These are phyloP conservation scores for Pedinophyceae sp. DNA, from an alignment of 139 green algal genomes.

Conservation along the genomic window DNA sequence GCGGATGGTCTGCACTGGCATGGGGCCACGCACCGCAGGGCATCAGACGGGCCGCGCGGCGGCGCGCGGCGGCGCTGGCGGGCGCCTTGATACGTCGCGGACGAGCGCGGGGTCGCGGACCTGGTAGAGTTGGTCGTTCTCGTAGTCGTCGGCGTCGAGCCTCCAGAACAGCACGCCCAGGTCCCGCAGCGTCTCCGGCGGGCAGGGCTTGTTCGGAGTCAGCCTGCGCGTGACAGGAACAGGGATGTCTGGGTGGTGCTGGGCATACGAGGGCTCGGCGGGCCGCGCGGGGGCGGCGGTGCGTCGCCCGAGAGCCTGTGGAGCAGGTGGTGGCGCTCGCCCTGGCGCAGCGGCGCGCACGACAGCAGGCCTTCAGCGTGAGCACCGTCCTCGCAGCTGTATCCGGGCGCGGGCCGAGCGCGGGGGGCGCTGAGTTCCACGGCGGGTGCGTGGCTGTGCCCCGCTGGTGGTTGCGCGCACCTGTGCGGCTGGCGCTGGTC, in stretches of 20 bases:
- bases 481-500: conserved; percentile 62
- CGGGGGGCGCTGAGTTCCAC: too few species aligned
- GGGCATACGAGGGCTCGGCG: too few species aligned
- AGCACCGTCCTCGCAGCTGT: background rate
- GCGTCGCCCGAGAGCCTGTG: background rate
- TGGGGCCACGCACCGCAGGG: too few species aligned
- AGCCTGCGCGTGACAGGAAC: conserved; percentile 25
- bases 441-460: background rate
- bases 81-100: too few species aligned
- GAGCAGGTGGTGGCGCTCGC: background rate
- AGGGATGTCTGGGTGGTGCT: too few species aligned
- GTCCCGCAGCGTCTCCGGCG: conserved; percentile 28
- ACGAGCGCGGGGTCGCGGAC: too few species aligned
- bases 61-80: too few species aligned
- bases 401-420: too few species aligned
- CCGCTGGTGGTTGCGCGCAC: conserved; percentile 22
- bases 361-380: background rate
- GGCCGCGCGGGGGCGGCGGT: background rate
- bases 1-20: background rate
- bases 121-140: too few species aligned
- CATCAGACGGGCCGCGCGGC: too few species aligned
- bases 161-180: conserved; percentile 70
- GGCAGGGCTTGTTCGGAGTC: conserved; percentile 42
- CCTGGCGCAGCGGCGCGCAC: background rate
- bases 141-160: conserved; percentile 43